A percentile compares a stretch with the other conserved stretches of the same genome.
Conservation (phyloP, 768 basidiomycete species). For the Russula ochroleuca region DNA sequence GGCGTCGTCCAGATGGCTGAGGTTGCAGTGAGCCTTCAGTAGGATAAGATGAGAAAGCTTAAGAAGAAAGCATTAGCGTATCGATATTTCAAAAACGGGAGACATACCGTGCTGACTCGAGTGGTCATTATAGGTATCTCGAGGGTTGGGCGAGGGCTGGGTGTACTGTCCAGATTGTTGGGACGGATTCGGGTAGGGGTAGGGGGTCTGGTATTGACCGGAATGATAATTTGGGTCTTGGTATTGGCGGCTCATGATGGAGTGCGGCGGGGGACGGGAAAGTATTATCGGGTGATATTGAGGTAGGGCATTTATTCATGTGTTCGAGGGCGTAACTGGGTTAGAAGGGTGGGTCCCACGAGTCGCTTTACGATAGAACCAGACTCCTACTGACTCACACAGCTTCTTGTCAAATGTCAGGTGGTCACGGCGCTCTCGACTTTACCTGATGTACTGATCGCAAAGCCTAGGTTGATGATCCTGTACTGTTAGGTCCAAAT, state of each 20-base stretch:
- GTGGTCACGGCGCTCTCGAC: slow-evolving; percentile 7
- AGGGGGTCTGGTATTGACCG: neutral
- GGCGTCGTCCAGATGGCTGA: neutral
- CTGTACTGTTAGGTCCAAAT: neutral
- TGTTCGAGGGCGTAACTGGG: neutral
- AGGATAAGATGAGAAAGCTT: neutral
- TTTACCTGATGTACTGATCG: slow-evolving; percentile 9
- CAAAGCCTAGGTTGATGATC: neutral
- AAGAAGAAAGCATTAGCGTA: neutral
- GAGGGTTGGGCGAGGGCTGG: neutral
- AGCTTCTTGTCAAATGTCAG: neutral
- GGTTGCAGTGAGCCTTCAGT: neutral
- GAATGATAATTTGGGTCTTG: neutral
- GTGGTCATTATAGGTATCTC: neutral
- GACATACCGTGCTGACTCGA: slow-evolving; percentile 1
- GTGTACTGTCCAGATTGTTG: neutral
- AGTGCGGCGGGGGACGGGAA: neutral
- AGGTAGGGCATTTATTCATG: slow-evolving; percentile 6
- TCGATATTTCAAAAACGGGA: neutral
- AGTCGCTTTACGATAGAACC: neutral
- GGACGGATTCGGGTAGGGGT: neutral
- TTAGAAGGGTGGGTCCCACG: neutral
- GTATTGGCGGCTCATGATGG: slow-evolving; percentile 1
- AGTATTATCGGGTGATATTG: neutral
- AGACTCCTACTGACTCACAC: slow-evolving; percentile 7